phyloP scores from a whole-genome alignment of 768 basidiomycete species.

The Agrocybe pediades region DNA sequence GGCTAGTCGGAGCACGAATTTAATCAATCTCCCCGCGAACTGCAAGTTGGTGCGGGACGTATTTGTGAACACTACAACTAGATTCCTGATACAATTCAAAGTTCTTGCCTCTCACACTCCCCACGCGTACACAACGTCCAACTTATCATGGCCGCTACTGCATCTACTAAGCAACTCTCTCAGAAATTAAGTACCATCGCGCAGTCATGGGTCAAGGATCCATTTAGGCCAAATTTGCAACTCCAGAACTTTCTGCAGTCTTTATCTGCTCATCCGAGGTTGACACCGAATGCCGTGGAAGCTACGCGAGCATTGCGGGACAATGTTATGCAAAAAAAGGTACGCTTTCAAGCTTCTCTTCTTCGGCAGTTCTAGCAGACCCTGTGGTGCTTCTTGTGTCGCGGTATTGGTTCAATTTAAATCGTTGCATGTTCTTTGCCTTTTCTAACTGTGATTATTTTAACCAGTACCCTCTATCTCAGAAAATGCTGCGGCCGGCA shows the following conservation, averaged over 20 bases:
- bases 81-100: too few relatives aligned
- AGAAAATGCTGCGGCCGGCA: constrained; percentile 64
- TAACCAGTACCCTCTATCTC: constrained; percentile 65
- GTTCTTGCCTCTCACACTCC: not conserved
- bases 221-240: constrained; percentile 78
- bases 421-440: constrained; percentile 5
- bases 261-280: constrained; percentile 66
- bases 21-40: not conserved
- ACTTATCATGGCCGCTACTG: constrained; percentile 14
- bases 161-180: constrained; percentile 31
- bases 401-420: not conserved
- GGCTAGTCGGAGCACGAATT: not conserved
- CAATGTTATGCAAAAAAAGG: constrained; percentile 61
- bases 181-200: constrained; percentile 59
- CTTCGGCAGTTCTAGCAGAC: constrained; percentile 29
- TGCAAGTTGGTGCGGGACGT: not conserved
- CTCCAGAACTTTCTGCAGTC: constrained; percentile 65
- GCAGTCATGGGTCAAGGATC: constrained; percentile 66
- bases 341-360: too few relatives aligned
- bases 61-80: not conserved
- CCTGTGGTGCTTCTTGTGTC: not conserved
- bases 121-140: not conserved
- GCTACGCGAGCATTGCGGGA: constrained; percentile 58
- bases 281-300: constrained; percentile 61
- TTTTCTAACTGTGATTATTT: constrained; percentile 12